These are phyloP conservation scores for Phytophthora agathidicida DNA, from an alignment of 352 stramenopile genomes.

Conservation along the genomic window DNA sequence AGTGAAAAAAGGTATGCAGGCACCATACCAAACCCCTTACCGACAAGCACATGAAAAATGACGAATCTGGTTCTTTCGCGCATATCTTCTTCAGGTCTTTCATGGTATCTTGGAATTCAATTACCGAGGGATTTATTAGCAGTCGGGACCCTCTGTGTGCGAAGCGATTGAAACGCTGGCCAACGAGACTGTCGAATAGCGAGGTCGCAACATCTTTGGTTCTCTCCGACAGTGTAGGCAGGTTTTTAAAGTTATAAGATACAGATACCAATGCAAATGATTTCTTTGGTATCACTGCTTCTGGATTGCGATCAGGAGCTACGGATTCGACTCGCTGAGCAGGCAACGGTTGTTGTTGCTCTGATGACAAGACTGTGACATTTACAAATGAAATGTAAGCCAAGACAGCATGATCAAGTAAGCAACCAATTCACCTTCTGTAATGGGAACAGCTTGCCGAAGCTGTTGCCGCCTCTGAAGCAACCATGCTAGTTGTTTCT, in stretches of 20 bases:
- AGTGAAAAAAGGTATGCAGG: background rate
- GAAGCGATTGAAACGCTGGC: constrained; percentile 57
- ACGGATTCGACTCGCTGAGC: background rate
- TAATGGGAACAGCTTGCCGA: constrained; percentile 17
- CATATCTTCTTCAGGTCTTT: constrained; percentile 58
- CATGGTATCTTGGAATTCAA: constrained; percentile 83
- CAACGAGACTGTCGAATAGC: constrained; percentile 64
- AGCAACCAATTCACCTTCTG: constrained; percentile 16
- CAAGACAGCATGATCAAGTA: background rate
- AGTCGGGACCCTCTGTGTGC: constrained; percentile 55
- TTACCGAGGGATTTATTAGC: constrained; percentile 80
- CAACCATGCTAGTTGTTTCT: constrained; percentile 48
- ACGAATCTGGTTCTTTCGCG: constrained; percentile 37
- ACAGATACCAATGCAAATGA: constrained; percentile 62
- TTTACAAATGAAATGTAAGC: constrained; percentile 8
- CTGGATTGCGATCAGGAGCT: background rate
- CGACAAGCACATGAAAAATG: constrained; percentile 71
- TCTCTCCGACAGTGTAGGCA: constrained; percentile 57
- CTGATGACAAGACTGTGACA: background rate
- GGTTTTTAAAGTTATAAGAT: constrained; percentile 59
- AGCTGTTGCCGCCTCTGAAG: constrained; percentile 47
- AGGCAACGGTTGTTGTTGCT: background rate
- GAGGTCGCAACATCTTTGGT: constrained; percentile 58
- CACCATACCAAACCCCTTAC: constrained; percentile 30
- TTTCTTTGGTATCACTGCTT: constrained; percentile 19